Conservation (phyloP, 2,329 filamentous ascomycete species). For the Colletotrichum cordylinicola region DNA sequence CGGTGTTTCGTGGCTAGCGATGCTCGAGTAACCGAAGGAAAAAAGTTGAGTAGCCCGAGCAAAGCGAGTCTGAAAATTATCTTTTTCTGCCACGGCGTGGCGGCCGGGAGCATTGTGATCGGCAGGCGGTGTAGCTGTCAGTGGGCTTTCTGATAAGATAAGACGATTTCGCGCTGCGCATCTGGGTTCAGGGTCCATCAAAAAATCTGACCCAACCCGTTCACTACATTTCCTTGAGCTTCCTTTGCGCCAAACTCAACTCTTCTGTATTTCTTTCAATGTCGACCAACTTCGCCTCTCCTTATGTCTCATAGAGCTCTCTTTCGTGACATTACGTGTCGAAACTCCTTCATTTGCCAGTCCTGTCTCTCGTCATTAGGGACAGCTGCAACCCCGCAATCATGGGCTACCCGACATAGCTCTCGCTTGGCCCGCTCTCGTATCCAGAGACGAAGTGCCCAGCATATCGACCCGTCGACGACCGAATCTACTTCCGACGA, state of each 20-base stretch:
- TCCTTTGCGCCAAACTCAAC: not conserved
- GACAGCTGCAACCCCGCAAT: slow-evolving; percentile 27
- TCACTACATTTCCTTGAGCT: not conserved
- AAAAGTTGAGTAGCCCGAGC: not conserved
- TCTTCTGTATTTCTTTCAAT: not conserved
- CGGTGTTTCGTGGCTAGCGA: slow-evolving; percentile 4
- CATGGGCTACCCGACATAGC: slow-evolving; percentile 37
- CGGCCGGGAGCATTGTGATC: not conserved
- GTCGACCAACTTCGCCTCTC: not conserved
- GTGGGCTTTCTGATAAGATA: slow-evolving; percentile 18
- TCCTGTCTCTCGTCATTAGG: slow-evolving; percentile 39
- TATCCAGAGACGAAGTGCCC: not conserved
- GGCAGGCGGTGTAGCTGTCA: slow-evolving; percentile 35
- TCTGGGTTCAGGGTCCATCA: slow-evolving; percentile 14
- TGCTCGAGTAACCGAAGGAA: not conserved
- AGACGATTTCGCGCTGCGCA: not conserved
- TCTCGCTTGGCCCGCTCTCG: slow-evolving; percentile 28
- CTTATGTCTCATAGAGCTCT: slow-evolving; percentile 27
- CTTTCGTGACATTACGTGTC: slow-evolving; percentile 38
- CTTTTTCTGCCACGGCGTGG: slow-evolving; percentile 38
- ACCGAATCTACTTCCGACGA: not conserved
- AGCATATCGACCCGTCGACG: not conserved
- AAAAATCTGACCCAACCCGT: slow-evolving; percentile 14
- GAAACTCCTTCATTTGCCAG: slow-evolving; percentile 41
- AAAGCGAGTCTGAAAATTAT: slow-evolving; percentile 33